These are phyloP conservation scores for Bipolaris victoriae DNA, from an alignment of 2,329 filamentous ascomycete genomes.

Conservation along the genomic window DNA sequence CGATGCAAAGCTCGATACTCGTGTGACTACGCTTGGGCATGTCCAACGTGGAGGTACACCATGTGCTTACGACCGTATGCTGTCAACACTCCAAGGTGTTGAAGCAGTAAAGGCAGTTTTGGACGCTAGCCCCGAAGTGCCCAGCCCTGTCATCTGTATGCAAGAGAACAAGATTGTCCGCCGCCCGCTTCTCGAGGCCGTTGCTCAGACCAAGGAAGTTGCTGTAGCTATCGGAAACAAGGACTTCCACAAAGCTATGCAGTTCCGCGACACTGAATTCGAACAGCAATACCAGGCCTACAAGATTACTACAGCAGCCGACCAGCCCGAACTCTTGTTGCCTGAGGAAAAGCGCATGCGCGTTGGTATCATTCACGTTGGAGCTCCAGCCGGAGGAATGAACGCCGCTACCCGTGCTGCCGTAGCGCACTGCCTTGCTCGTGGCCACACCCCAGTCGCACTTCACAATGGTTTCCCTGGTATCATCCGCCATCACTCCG, in stretches of 20 bases:
- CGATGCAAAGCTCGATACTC: constrained; percentile 82
- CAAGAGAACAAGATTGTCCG: constrained; percentile 97
- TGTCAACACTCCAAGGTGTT: constrained; percentile 80
- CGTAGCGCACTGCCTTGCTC: constrained; percentile 87
- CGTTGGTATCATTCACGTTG: constrained; percentile 95
- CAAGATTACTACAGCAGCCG: constrained; percentile 84
- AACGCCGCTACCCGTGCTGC: constrained; percentile 94
- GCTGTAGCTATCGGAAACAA: constrained; percentile 80
- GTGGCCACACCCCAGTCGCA: constrained; percentile 90
- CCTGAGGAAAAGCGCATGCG: constrained; percentile 82
- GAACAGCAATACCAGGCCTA: constrained; percentile 90
- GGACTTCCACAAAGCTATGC: constrained; percentile 88
- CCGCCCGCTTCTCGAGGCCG: constrained; percentile 86
- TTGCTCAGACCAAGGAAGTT: constrained; percentile 83
- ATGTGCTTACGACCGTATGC: constrained; percentile 91
- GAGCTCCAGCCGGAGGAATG: constrained; percentile 96
- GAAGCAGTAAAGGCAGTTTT: constrained; percentile 44
- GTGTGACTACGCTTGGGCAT: constrained; percentile 93
- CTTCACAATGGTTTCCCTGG: constrained; percentile 98
- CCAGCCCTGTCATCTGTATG: constrained; percentile 94
- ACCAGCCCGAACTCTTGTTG: constrained; percentile 71
- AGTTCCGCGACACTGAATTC: constrained; percentile 89
- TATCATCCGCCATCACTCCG: constrained; percentile 85
- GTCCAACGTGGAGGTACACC: constrained; percentile 95
- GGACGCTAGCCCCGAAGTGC: constrained; percentile 74